Evolutionary conservation across 176 grass and related monocot genomes (phyloP).

Genomic region (Poa pratensis): DNA sequence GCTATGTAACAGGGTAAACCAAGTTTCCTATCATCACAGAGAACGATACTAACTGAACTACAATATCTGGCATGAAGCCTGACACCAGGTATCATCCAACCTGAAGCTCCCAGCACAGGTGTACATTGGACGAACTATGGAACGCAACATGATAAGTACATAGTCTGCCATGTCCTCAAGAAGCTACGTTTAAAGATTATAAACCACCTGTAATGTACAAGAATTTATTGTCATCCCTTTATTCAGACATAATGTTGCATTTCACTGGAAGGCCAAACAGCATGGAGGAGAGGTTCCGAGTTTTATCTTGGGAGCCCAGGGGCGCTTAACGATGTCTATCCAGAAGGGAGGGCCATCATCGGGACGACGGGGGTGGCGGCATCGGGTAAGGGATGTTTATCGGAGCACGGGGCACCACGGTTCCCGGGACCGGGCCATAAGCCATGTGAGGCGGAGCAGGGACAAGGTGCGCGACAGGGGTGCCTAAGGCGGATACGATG

Average conservation of each 20-base stretch:
- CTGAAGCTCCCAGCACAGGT: constrained; percentile 13
- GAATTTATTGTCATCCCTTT: constrained; percentile 55
- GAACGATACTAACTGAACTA: constrained; percentile 16
- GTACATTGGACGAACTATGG: background rate
- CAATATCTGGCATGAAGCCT: constrained; percentile 9
- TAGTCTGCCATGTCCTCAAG: constrained; percentile 31
- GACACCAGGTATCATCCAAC: background rate
- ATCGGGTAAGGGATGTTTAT: constrained; percentile 67
- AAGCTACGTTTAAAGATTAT: constrained; percentile 35
- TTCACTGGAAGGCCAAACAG: constrained; percentile 1
- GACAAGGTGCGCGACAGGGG: constrained; percentile 74
- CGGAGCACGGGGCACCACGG: constrained; percentile 67
- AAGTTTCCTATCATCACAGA: constrained; percentile 5
- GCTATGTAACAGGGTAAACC: background rate
- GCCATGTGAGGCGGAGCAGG: constrained; percentile 69
- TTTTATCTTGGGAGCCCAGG: background rate
- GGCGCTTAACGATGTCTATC: background rate
- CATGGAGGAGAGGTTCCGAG: constrained; percentile 3
- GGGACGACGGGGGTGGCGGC: constrained; percentile 69
- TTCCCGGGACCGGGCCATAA: constrained; percentile 62
- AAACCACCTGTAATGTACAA: constrained; percentile 56
- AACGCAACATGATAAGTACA: constrained; percentile 25
- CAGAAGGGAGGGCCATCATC: constrained; percentile 42
- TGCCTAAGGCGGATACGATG: constrained; percentile 78
- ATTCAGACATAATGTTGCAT: constrained; percentile 40